Conservation (phyloP, 768 basidiomycete species). For the Trametes coccinea region DNA sequence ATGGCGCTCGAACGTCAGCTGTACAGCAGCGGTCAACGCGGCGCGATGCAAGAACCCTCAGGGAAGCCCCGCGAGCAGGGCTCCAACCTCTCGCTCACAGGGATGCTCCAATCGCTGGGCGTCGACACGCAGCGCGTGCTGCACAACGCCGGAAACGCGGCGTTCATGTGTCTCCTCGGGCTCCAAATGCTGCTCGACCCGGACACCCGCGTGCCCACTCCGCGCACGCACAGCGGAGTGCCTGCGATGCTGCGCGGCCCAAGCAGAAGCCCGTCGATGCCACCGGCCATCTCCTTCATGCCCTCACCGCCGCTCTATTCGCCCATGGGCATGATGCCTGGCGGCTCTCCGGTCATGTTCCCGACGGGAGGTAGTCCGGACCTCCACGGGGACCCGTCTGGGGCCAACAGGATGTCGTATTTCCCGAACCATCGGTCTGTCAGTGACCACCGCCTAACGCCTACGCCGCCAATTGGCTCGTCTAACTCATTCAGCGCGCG, state of each 20-base stretch:
- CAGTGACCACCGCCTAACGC: conserved; percentile 10
- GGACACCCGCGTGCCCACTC: conserved; percentile 34
- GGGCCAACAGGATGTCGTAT: conserved; percentile 9
- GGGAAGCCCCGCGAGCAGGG: conserved; percentile 52
- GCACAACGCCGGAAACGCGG: conserved; percentile 82
- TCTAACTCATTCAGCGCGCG: background rate
- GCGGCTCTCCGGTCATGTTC: conserved; percentile 19
- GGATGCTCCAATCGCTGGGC: conserved; percentile 61
- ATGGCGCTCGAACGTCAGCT: conserved; percentile 63
- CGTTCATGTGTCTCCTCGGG: conserved; percentile 65
- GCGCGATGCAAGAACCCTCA: conserved; percentile 61
- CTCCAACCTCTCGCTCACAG: conserved; percentile 61
- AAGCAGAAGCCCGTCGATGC: conserved; percentile 19
- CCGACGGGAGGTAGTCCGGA: conserved; percentile 4
- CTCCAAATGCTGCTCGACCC: conserved; percentile 72
- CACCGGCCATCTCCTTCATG: conserved; percentile 21
- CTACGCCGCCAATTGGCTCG: background rate
- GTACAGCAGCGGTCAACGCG: conserved; percentile 57
- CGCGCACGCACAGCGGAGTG: conserved; percentile 11
- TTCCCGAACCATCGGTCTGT: conserved; percentile 14
- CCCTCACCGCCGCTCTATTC: conserved; percentile 16
- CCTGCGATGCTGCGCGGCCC: conserved; percentile 22
- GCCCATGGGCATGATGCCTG: conserved; percentile 21
- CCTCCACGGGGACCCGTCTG: conserved; percentile 1
- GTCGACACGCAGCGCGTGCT: conserved; percentile 44